Evolutionary conservation across 1,284 basidiomycete genomes (phyloP).

Genomic region (Pseudozyma tsukubaensis): DNA sequence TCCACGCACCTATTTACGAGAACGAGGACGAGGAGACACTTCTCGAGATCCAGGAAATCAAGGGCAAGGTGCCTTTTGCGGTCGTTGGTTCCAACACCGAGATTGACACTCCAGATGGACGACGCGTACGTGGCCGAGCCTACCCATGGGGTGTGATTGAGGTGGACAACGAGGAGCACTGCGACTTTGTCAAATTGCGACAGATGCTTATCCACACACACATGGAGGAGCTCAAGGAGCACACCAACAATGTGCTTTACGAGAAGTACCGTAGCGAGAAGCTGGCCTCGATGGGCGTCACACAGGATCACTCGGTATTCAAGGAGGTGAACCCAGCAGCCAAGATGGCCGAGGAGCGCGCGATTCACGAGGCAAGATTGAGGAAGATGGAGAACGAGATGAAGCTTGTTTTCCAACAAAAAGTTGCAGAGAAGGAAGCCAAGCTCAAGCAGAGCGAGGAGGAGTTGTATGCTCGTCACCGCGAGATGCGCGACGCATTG

Average conservation of each 20-base stretch:
- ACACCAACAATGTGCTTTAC: slow-evolving; percentile 65
- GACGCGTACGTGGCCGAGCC: slow-evolving; percentile 64
- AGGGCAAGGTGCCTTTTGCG: slow-evolving; percentile 66
- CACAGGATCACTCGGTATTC: slow-evolving; percentile 67
- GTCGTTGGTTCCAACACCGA: slow-evolving; percentile 66
- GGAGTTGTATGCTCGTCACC: slow-evolving; percentile 67
- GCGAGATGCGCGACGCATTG: slow-evolving; percentile 71
- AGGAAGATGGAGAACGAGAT: slow-evolving; percentile 69
- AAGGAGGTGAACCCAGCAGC: slow-evolving; percentile 65
- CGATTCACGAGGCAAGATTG: slow-evolving; percentile 67
- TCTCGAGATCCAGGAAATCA: slow-evolving; percentile 66
- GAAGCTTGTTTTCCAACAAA: slow-evolving; percentile 69
- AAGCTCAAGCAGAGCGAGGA: slow-evolving; percentile 69
- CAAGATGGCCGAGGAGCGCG: slow-evolving; percentile 67
- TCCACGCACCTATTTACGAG: slow-evolving; percentile 62
- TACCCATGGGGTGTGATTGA: slow-evolving; percentile 69
- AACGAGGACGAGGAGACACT: slow-evolving; percentile 67
- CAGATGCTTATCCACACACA: slow-evolving; percentile 69
- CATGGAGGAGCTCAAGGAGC: slow-evolving; percentile 69
- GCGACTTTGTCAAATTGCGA: slow-evolving; percentile 69
- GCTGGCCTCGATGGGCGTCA: slow-evolving; percentile 64
- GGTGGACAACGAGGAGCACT: slow-evolving; percentile 68
- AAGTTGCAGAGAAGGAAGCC: slow-evolving; percentile 68
- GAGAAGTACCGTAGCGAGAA: slow-evolving; percentile 66
- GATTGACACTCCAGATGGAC: slow-evolving; percentile 66